Percentiles rank a stretch among this genome's conserved stretches.
Conservation (phyloP, 2,329 filamentous ascomycete genomes). For the Aspergillus sp. region DNA sequence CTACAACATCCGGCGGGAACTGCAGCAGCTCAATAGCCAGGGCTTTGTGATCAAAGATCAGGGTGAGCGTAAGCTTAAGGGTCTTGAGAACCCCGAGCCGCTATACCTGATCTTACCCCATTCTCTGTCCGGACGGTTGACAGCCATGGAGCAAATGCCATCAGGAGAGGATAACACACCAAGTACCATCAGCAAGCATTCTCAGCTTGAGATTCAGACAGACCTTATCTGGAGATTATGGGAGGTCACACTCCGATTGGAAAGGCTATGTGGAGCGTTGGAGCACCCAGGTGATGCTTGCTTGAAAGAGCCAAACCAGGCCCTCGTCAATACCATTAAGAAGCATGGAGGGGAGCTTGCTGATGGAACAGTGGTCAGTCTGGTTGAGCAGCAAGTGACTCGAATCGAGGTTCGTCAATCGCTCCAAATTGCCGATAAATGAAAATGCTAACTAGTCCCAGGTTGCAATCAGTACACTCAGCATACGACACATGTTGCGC, state of each 20-base stretch:
- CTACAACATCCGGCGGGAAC: slow-evolving; percentile 81
- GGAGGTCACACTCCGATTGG: slow-evolving; percentile 84
- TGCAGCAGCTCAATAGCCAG: slow-evolving; percentile 83
- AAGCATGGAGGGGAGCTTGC: slow-evolving; percentile 80
- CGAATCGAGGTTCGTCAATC: slow-evolving; percentile 81
- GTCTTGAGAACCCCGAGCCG: slow-evolving; percentile 93
- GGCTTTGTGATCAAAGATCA: slow-evolving; percentile 97
- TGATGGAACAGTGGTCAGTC: slow-evolving; percentile 83
- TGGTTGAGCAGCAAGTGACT: slow-evolving; percentile 93
- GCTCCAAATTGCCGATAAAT: not conserved
- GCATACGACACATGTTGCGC: slow-evolving; percentile 76
- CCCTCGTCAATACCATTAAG: slow-evolving; percentile 76
- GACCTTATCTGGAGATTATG: slow-evolving; percentile 88
- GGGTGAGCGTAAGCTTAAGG: slow-evolving; percentile 93
- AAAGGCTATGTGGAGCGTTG: slow-evolving; percentile 90
- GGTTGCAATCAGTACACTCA: slow-evolving; percentile 80
- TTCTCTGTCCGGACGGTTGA: slow-evolving; percentile 73
- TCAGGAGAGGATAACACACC: slow-evolving; percentile 44
- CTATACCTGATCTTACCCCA: slow-evolving; percentile 96
- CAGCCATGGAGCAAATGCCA: slow-evolving; percentile 53
- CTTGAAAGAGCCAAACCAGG: slow-evolving; percentile 79
- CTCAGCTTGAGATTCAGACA: slow-evolving; percentile 76
- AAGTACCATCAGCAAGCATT: slow-evolving; percentile 66
- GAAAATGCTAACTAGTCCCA: slow-evolving; percentile 44
- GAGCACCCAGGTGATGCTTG: slow-evolving; percentile 68